Conservation (phyloP, 306 rosid genomes). For the Herpetospermum pedunculosum region DNA sequence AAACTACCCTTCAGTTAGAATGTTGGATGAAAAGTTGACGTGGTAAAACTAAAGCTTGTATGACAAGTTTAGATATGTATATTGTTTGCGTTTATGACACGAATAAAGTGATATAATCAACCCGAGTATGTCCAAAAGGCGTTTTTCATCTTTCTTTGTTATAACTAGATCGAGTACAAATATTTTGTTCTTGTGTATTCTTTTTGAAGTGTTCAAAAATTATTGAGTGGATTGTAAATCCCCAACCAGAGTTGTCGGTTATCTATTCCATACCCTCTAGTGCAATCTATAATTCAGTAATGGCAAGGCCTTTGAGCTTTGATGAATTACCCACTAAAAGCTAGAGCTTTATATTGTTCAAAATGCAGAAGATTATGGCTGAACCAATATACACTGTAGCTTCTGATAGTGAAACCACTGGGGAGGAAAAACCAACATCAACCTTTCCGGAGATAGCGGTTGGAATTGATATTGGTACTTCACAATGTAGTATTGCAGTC, state of each 20-base stretch:
- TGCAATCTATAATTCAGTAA: background rate
- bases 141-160: background rate
- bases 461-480: slow-evolving; percentile 83
- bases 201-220: background rate
- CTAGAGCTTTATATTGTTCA: background rate
- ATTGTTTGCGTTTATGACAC: background rate
- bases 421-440: slow-evolving; percentile 44
- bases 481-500: slow-evolving; percentile 73
- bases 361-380: slow-evolving; percentile 64
- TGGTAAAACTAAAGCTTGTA: background rate
- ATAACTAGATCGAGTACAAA: background rate
- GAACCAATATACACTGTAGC: slow-evolving; percentile 71
- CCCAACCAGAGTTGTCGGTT: background rate
- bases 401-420: slow-evolving; percentile 69
- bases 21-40: no score
- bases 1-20: no score
- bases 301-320: background rate
- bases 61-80: background rate
- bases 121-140: background rate
- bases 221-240: background rate
- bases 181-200: background rate
- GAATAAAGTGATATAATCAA: background rate
- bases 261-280: background rate
- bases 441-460: slow-evolving; percentile 57
- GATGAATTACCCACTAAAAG: background rate